Conservation (phyloP, 1,284 basidiomycete genomes). For the Afroboletus lepidellus region DNA sequence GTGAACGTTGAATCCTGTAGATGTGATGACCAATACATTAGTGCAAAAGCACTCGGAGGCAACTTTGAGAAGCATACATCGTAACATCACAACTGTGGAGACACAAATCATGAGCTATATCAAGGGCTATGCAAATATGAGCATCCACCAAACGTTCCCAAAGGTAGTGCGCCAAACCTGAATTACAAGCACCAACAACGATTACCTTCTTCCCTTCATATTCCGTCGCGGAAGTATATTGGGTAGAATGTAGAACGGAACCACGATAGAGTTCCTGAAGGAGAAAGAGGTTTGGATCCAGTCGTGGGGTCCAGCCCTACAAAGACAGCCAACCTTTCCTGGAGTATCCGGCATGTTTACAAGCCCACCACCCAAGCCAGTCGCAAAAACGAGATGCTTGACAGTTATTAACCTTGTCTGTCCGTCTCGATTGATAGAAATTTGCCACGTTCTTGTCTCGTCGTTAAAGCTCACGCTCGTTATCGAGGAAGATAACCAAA, state of each 20-base stretch:
- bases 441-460: conserved; percentile 33
- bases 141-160: not conserved
- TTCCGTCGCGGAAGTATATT: conserved; percentile 32
- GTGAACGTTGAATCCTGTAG: conserved; percentile 29
- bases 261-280: conserved; percentile 24
- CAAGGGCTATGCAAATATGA: conserved; percentile 22
- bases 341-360: conserved; percentile 33
- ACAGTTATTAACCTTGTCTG: conserved; percentile 27
- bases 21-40: not conserved
- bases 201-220: conserved; percentile 30
- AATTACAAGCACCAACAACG: conserved; percentile 26
- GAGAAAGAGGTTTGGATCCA: not conserved
- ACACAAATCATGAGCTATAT: conserved; percentile 29
- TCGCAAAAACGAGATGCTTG: conserved; percentile 39
- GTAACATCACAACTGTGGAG: conserved; percentile 22
- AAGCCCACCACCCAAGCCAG: conserved; percentile 39
- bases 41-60: not conserved
- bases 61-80: conserved; percentile 14
- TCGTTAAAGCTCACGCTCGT: conserved; percentile 35
- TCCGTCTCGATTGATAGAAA: conserved; percentile 29
- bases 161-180: conserved; percentile 26
- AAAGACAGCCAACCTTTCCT: conserved; percentile 16
- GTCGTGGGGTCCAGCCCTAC: not conserved
- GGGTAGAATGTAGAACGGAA: conserved; percentile 37
- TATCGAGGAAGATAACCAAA: conserved; percentile 49